Evolutionary conservation across 805 yeast species (phyloP), one percentile per base, ranked within the genome.

Genomic region (Kurtzmaniella fragi): DNA sequence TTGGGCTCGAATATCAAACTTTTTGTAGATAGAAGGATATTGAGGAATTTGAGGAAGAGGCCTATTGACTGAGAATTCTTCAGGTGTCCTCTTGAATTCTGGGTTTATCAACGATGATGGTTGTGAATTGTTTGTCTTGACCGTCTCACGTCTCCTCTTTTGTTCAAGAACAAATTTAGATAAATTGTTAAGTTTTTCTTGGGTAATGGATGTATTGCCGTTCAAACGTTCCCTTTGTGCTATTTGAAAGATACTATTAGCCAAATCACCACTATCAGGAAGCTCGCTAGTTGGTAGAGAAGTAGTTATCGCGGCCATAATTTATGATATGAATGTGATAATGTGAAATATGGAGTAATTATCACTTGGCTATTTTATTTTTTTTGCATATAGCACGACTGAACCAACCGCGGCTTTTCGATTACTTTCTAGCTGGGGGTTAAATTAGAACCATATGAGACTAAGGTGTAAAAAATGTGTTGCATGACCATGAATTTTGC

Each of bases 181-280:
- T 30, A 67, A 46, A 15, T 60, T 57, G 38, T 55, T 46, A 39
- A 67, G 48, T 39, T 67, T 66, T 12, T 65, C 71, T 31, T 55
- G 49, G 4, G 71, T 63, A 9, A 67, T 56, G 13, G 69, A 52
- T 16, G 43, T 53, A 42, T 67, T 67, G 9, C 73, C 73, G 34
- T 45, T 57, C 36, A 52, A 47, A 39, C 63, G 64, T 47, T 67
- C 73, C 44, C 54, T 56, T 39, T 61, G 59, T 12, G 69, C 69
- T 35, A 67, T 40, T 37, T 47, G 47, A 17, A 62, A 43, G 17
- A 63, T 45, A 35, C 53, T 49, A 28, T 20, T 20, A 20, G 25
- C 25, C 25, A 20, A 20, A 20, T 5, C 25, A 5, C 8, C 25
- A 20, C 25, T 20, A 5, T 20, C 25, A 20, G 25, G 8, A 20